phyloP scores from a whole-genome alignment of 139 green algal genomes.

The Desmodesmus armatus region DNA sequence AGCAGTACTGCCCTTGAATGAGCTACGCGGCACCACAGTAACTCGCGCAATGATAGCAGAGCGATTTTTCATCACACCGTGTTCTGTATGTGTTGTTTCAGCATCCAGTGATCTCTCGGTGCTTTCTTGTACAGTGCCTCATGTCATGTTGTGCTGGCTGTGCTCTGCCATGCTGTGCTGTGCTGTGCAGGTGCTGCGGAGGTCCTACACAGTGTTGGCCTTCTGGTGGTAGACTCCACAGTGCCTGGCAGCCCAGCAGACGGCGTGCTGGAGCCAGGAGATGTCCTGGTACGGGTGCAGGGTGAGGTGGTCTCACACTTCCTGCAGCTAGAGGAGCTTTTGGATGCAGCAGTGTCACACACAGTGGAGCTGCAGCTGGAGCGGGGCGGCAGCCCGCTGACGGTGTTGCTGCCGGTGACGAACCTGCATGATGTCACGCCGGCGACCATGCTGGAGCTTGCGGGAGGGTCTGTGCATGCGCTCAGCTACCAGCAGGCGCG shows the following conservation, averaged over 20 bases:
- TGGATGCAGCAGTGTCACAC: slow-evolving; percentile 77
- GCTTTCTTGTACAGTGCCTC: slow-evolving; percentile 4
- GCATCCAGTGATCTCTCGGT: background rate
- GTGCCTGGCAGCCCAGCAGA: slow-evolving; percentile 83
- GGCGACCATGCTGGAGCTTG: slow-evolving; percentile 83
- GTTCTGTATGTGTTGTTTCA: too few species aligned
- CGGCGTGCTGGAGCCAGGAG: slow-evolving; percentile 83
- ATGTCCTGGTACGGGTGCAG: slow-evolving; percentile 84
- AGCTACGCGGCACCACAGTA: too few species aligned
- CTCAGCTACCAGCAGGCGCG: slow-evolving; percentile 92
- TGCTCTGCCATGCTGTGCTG: background rate
- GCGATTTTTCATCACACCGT: too few species aligned
- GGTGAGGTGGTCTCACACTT: slow-evolving; percentile 83
- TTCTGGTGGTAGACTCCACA: slow-evolving; percentile 91
- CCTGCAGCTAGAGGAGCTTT: slow-evolving; percentile 79
- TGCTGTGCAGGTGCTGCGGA: background rate
- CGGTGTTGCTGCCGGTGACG: slow-evolving; percentile 58
- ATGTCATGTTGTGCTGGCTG: too few species aligned
- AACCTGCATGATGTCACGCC: slow-evolving; percentile 89
- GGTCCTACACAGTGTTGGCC: slow-evolving; percentile 69
- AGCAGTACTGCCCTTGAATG: too few species aligned
- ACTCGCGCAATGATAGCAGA: too few species aligned
- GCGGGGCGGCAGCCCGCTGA: slow-evolving; percentile 65
- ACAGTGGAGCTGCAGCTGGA: slow-evolving; percentile 71
- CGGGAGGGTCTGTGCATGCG: slow-evolving; percentile 80